phyloP scores from a whole-genome alignment of 176 grass and related monocot genomes.

The Eleusine coracana region DNA sequence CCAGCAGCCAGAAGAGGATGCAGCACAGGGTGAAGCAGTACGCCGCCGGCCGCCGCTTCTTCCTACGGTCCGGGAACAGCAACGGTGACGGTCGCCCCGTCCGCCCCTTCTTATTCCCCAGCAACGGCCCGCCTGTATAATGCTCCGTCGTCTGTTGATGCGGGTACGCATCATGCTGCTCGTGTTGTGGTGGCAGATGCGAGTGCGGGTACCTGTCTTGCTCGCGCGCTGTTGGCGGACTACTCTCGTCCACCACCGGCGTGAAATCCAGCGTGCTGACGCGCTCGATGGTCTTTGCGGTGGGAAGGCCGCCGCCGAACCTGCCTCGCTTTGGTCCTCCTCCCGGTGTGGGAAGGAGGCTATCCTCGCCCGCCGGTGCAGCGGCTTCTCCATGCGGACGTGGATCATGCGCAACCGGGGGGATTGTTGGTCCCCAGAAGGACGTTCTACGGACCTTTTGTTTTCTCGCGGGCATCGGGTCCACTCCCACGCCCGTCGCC shows the following conservation, averaged over 20 bases:
- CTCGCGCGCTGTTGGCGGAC: too few species aligned
- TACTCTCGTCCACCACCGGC: background rate
- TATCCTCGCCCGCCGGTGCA: background rate
- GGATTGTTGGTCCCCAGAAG: background rate
- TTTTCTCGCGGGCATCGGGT: background rate
- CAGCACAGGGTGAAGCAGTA: conserved; percentile 53
- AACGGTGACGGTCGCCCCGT: background rate
- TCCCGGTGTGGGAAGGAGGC: too few species aligned
- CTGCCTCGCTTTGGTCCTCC: background rate
- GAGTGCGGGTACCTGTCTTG: background rate
- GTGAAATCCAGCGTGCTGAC: background rate
- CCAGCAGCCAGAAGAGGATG: conserved; percentile 66
- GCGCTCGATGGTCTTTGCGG: background rate
- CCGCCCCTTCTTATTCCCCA: background rate
- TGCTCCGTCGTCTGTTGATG: background rate
- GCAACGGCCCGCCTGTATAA: background rate
- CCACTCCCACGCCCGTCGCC: background rate
- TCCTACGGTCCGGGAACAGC: background rate
- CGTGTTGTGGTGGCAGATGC: background rate
- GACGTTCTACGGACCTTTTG: background rate
- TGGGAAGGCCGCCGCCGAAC: background rate
- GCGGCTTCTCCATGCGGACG: background rate
- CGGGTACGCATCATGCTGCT: too few species aligned
- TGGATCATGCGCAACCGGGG: background rate
- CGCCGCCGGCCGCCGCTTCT: background rate